These are phyloP conservation scores for Sambucus nigra DNA, from an alignment of 129 eudicot genomes.

Conservation along the genomic window DNA sequence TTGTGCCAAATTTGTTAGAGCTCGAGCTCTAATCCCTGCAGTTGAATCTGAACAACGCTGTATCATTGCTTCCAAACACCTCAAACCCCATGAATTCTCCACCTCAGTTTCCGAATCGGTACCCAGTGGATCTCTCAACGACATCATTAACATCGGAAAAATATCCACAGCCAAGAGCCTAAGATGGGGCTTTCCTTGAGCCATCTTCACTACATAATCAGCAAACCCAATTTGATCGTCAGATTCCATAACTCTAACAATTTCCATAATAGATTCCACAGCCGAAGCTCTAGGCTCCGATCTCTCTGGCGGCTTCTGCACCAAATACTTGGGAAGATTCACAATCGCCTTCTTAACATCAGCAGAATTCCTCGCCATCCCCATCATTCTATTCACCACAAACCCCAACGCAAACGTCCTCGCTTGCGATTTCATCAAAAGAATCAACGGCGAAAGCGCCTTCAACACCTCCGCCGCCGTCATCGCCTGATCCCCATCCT, in stretches of 20 bases:
- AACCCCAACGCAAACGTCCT: constrained; percentile 43
- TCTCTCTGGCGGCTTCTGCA: constrained; percentile 63
- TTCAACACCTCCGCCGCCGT: constrained; percentile 82
- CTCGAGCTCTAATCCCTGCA: constrained; percentile 76
- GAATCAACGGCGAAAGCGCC: constrained; percentile 42
- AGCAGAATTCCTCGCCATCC: constrained; percentile 36
- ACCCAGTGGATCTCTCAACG: constrained; percentile 35
- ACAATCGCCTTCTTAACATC: constrained; percentile 50
- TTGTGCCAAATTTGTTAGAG: constrained; percentile 78
- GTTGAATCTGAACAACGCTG: constrained; percentile 67
- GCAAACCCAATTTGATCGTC: constrained; percentile 57
- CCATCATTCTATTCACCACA: constrained; percentile 49
- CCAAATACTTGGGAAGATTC: constrained; percentile 68
- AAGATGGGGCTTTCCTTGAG: constrained; percentile 59
- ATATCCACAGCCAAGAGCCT: constrained; percentile 81
- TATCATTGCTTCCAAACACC: constrained; percentile 62
- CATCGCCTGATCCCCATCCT: constrained; percentile 58
- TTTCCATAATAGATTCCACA: constrained; percentile 72
- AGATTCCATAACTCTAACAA: constrained; percentile 50
- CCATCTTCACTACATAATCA: constrained; percentile 71
- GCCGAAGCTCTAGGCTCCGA: constrained; percentile 75
- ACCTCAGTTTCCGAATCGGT: constrained; percentile 23
- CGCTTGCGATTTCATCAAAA: constrained; percentile 52
- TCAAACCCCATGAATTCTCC: constrained; percentile 58
- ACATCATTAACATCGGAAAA: constrained; percentile 41